Evolutionary conservation across 352 stramenopile genomes (phyloP), one percentile per base, ranked within the genome.

Genomic region (Phytophthora citricola): DNA sequence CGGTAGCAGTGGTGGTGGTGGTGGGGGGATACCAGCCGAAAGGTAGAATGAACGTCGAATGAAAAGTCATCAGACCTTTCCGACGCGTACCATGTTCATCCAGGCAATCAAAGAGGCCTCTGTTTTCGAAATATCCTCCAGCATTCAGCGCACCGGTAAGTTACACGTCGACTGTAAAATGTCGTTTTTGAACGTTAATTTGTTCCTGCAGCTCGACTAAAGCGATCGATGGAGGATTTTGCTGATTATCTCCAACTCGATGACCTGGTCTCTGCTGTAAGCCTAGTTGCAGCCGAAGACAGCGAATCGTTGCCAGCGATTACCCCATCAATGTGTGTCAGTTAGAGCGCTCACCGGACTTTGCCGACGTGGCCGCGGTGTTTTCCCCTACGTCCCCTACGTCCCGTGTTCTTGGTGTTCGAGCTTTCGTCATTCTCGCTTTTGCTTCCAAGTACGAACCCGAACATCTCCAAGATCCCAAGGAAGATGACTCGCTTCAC

Each of bases 401-500:
- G 3, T 11, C 17, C 31, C 29, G 12, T 29, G 12, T 24, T 14
- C 11, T 53, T 39, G 20, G 27, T 12, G 20, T 27, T 52, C 29
- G 29, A 58, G 15, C 31, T 44, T 62, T 5, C 10, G 17, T 44
- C 58, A 73, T 65, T 69, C 14, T 54, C 34, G 22, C 1, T 58
- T 65, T 62, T 58, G 15, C 59, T 56, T 40, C 8, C 46, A 68
- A 63, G 44, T 17, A 44, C 53, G 8, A 49, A 34, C 31, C 34
- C 9, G 4, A 60, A 31, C 7, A 46, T 20, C 17, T 20, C 17
- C 24, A 49, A 7, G 10, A 38, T 15, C 12, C 26, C 20, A 55
- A 26, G 11, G 31, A 61, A 73, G 1, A 70, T 73, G 66, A 22
- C 27, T 54, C 53, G 60, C 14, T n/a, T 66, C 34, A 47, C 39